Percentiles rank a stretch among this genome's conserved stretches.
Evolutionary conservation across 805 yeast genomes (phyloP).

Genomic region (Metschnikowia cerradonensis): DNA sequence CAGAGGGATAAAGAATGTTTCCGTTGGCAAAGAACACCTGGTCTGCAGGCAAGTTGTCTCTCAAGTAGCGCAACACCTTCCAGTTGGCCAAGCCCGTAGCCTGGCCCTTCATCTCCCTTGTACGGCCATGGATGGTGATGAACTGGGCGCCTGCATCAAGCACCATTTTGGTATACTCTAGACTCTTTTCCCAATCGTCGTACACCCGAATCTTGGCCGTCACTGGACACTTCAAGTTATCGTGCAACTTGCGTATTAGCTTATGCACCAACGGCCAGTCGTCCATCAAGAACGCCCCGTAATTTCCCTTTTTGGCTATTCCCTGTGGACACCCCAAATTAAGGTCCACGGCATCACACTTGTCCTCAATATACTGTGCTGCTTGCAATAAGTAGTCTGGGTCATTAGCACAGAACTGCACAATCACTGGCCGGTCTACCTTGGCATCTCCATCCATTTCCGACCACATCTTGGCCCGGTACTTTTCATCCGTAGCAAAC

Average conservation of each 20-base stretch:
- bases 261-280: slow-evolving; percentile 83
- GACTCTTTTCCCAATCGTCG: slow-evolving; percentile 76
- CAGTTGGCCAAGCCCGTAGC: slow-evolving; percentile 94
- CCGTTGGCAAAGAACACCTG: slow-evolving; percentile 95
- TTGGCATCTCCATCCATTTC: slow-evolving; percentile 65
- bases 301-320: slow-evolving; percentile 89
- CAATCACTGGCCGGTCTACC: slow-evolving; percentile 80
- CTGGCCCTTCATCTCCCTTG: slow-evolving; percentile 97
- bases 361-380: slow-evolving; percentile 72
- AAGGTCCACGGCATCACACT: slow-evolving; percentile 93
- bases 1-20: slow-evolving; percentile 86
- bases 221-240: slow-evolving; percentile 75
- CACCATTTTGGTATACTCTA: slow-evolving; percentile 85
- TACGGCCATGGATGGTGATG: slow-evolving; percentile 90
- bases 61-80: slow-evolving; percentile 66
- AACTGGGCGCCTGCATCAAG: slow-evolving; percentile 93
- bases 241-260: slow-evolving; percentile 70
- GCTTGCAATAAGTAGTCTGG: slow-evolving; percentile 80
- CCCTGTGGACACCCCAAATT: slow-evolving; percentile 99
- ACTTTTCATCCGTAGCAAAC: slow-evolving; percentile 80
- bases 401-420: slow-evolving; percentile 96
- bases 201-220: slow-evolving; percentile 93
- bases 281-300: slow-evolving; percentile 95
- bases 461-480: slow-evolving; percentile 70
- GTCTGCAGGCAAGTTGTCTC: slow-evolving; percentile 72